A percentile compares a stretch with the other conserved stretches of the same genome.
These are phyloP conservation scores for Fagus crenata DNA, from an alignment of 306 rosid species.

Conservation along the genomic window DNA sequence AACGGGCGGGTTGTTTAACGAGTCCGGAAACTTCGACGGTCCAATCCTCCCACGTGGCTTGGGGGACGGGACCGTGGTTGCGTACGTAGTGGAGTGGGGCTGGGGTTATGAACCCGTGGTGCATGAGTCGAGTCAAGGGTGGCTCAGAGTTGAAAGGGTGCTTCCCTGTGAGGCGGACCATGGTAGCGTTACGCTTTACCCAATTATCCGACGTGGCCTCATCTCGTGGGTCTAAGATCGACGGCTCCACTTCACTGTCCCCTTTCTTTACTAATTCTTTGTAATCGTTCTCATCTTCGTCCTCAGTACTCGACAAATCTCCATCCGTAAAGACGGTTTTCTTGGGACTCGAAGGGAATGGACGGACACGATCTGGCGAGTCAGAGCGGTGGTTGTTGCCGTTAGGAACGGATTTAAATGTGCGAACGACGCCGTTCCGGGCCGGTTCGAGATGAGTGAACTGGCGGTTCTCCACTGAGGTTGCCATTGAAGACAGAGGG, in stretches of 20 bases:
- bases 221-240: slow-evolving; percentile 55
- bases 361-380: slow-evolving; percentile 31
- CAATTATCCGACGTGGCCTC: slow-evolving; percentile 70
- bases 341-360: slow-evolving; percentile 18
- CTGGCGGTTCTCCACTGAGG: slow-evolving; percentile 62
- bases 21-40: slow-evolving; percentile 66
- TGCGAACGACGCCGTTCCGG: slow-evolving; percentile 38
- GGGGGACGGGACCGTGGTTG: slow-evolving; percentile 70
- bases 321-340: neutral
- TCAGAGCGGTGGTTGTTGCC: slow-evolving; percentile 24
- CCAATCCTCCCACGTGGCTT: slow-evolving; percentile 62
- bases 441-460: slow-evolving; percentile 33
- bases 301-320: slow-evolving; percentile 43
- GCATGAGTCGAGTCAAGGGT: slow-evolving; percentile 64
- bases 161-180: slow-evolving; percentile 78
- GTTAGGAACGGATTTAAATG: slow-evolving; percentile 33
- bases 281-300: slow-evolving; percentile 24
- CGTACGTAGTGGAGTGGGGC: slow-evolving; percentile 81
- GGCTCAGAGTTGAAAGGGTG: slow-evolving; percentile 81
- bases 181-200: slow-evolving; percentile 59
- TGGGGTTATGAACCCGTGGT: slow-evolving; percentile 82
- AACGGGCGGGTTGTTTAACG: slow-evolving; percentile 45
- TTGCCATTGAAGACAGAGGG: slow-evolving; percentile 43
- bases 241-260: slow-evolving; percentile 47
- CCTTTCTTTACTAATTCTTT: slow-evolving; percentile 38